These are phyloP conservation scores for Ganoderma sinense DNA, from an alignment of 1,284 basidiomycete genomes.

Conservation along the genomic window DNA sequence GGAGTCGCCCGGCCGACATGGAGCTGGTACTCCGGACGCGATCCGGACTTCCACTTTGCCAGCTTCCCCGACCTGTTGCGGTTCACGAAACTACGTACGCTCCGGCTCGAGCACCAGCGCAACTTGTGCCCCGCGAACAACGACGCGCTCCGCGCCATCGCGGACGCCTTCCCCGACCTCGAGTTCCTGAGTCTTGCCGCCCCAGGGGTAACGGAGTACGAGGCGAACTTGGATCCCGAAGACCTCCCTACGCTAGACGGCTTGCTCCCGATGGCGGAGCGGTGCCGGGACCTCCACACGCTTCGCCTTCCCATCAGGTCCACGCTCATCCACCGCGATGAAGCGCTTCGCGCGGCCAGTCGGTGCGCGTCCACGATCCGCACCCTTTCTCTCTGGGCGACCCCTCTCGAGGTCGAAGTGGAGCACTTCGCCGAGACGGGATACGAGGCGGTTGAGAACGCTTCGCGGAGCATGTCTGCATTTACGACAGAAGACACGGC, in stretches of 20 bases:
- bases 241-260: constrained; percentile 2
- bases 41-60: neutral
- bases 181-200: constrained; percentile 2
- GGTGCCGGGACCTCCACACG: neutral
- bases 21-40: neutral
- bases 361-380: neutral
- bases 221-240: neutral
- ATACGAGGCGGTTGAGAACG: neutral
- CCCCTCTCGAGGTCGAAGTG: constrained; percentile 1
- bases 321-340: neutral
- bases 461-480: neutral
- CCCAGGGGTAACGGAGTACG: neutral
- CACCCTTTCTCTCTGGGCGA: constrained; percentile 4
- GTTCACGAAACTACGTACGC: neutral
- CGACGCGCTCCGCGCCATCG: neutral
- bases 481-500: neutral
- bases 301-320: constrained; percentile 1
- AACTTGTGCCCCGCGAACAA: neutral
- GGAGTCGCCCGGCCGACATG: neutral
- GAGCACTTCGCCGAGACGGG: neutral
- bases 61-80: neutral
- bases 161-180: neutral
- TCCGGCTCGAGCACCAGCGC: neutral
- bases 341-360: neutral
- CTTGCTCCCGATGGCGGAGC: neutral